These are phyloP conservation scores for Raffaelea arxii DNA, from an alignment of 2,329 filamentous ascomycete species.

Conservation along the genomic window DNA sequence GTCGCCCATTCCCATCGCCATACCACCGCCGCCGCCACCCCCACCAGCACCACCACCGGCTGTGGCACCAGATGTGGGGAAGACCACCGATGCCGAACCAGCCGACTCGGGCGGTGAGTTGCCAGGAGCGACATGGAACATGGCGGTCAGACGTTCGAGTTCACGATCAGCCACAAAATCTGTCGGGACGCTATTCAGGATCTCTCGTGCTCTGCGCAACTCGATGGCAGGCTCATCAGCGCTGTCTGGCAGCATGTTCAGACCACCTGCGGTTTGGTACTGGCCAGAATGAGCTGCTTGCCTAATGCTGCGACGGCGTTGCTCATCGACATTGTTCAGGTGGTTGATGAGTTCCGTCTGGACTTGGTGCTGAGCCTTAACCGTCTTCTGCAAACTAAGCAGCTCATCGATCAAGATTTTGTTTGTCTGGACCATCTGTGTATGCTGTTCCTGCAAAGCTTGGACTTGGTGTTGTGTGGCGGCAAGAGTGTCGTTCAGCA, in stretches of 20 bases:
- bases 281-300: constrained; percentile 26
- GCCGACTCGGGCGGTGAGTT: constrained; percentile 43
- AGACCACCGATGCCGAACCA: constrained; percentile 41
- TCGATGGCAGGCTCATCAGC: constrained; percentile 38
- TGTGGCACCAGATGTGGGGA: too few species aligned
- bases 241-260: constrained; percentile 33
- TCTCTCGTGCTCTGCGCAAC: constrained; percentile 46
- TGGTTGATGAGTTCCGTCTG: constrained; percentile 48
- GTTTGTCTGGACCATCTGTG: constrained; percentile 60
- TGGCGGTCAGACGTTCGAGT: constrained; percentile 44
- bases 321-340: constrained; percentile 37
- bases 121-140: constrained; percentile 33
- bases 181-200: constrained; percentile 41
- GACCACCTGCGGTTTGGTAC: constrained; percentile 19
- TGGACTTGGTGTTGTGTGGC: constrained; percentile 91
- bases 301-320: constrained; percentile 30
- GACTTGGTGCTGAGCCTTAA: constrained; percentile 48
- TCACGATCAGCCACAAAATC: constrained; percentile 44
- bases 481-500: constrained; percentile 78
- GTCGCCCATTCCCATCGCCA: constrained; percentile 36
- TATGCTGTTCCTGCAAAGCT: constrained; percentile 73
- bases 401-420: constrained; percentile 54
- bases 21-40: constrained; percentile 22
- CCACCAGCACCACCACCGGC: too few species aligned
- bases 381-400: constrained; percentile 48